These are phyloP conservation scores for Thielaviopsis populi DNA, from an alignment of 2,329 filamentous ascomycete genomes.

Conservation along the genomic window DNA sequence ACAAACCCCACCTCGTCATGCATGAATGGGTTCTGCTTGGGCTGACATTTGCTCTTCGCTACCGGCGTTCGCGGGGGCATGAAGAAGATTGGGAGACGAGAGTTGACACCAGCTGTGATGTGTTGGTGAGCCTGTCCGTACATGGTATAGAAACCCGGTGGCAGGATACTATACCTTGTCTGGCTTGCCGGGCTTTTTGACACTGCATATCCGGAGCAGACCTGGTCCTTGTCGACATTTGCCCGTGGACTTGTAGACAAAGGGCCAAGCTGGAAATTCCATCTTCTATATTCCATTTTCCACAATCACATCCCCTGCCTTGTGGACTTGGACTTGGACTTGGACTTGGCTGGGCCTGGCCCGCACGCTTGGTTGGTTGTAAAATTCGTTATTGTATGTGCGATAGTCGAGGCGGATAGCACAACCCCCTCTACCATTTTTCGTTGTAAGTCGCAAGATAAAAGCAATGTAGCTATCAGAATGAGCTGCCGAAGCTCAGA, in stretches of 20 bases:
- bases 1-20: constrained; percentile 2
- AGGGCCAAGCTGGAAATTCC: not conserved
- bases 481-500: not conserved
- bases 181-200: not conserved
- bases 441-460: too few relatives aligned
- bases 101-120: not conserved
- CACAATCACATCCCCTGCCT: not conserved
- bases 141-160: not conserved
- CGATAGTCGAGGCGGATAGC: not conserved
- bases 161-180: not conserved
- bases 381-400: not conserved
- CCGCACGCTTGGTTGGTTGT: too few relatives aligned
- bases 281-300: not conserved
- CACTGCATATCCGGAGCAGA: not conserved
- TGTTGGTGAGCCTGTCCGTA: not conserved
- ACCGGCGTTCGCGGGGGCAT: not conserved
- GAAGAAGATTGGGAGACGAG: not conserved
- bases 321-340: too few relatives aligned
- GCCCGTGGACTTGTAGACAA: not conserved
- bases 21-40: not conserved
- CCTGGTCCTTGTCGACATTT: not conserved
- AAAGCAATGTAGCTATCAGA: too few relatives aligned
- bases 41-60: not conserved
- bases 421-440: too few relatives aligned
- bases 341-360: too few relatives aligned